Conservation (phyloP, 1,139 yeast species). For the Suhomyces wounanorum region DNA sequence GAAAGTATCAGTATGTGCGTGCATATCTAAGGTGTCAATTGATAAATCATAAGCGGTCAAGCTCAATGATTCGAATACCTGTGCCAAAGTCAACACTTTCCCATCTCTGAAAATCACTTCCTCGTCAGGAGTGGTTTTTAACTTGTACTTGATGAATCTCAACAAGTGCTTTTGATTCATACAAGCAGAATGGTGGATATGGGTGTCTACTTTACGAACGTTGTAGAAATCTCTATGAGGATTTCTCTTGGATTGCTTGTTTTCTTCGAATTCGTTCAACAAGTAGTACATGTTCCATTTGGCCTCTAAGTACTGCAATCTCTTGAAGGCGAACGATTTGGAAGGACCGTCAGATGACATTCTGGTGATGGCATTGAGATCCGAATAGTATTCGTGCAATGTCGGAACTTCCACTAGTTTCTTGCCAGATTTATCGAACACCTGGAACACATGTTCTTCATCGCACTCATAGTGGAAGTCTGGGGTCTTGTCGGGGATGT, state of each 20-base stretch:
- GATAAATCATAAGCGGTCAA: conserved; percentile 92
- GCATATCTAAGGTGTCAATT: conserved; percentile 98
- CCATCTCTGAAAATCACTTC: conserved; percentile 94
- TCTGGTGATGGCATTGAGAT: conserved; percentile 67
- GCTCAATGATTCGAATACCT: conserved; percentile 88
- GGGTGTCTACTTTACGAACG: conserved; percentile 97
- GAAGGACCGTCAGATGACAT: conserved; percentile 94
- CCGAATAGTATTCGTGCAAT: conserved; percentile 79
- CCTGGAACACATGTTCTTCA: conserved; percentile 69
- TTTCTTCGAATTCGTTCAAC: conserved; percentile 90
- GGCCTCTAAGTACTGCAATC: conserved; percentile 92
- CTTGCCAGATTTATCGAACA: conserved; percentile 43
- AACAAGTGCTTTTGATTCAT: conserved; percentile 97
- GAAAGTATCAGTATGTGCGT: conserved; percentile 97
- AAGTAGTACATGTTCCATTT: conserved; percentile 91
- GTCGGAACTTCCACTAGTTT: conserved; percentile 68
- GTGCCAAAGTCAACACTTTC: conserved; percentile 76
- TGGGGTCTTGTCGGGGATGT: conserved; percentile 63
- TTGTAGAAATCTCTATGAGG: conserved; percentile 98
- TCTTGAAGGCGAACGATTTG: conserved; percentile 93
- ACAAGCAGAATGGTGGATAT: conserved; percentile 98
- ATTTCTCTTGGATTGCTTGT: conserved; percentile 65
- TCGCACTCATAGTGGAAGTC: conserved; percentile 53
- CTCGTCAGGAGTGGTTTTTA: conserved; percentile 66
- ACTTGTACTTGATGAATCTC: conserved; percentile 89